These are phyloP conservation scores for Neofusicoccum sp. DNA, from an alignment of 2,329 filamentous ascomycete species.

Conservation along the genomic window DNA sequence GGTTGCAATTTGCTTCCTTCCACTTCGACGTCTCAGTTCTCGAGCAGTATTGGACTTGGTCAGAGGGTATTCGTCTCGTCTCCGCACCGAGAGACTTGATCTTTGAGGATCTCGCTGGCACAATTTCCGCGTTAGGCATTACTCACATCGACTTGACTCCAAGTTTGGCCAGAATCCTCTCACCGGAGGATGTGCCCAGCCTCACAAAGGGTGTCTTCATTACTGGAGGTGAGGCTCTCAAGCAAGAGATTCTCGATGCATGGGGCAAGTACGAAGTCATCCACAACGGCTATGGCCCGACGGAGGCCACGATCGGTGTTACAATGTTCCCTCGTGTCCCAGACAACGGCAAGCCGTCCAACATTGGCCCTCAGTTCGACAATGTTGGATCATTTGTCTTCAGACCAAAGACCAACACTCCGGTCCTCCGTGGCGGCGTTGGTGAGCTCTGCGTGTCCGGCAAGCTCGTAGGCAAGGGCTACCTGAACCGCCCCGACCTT, in stretches of 20 bases:
- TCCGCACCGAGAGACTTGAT: constrained; percentile 80
- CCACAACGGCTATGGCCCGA: constrained; percentile 88
- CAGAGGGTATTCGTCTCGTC: constrained; percentile 79
- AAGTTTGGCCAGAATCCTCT: constrained; percentile 74
- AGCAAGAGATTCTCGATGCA: constrained; percentile 80
- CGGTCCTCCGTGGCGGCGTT: constrained; percentile 73
- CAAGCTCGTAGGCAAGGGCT: constrained; percentile 83
- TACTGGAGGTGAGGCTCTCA: constrained; percentile 83
- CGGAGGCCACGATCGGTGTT: constrained; percentile 88
- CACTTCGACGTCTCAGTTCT: constrained; percentile 93
- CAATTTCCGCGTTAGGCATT: constrained; percentile 70
- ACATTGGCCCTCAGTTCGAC: constrained; percentile 82
- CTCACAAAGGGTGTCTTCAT: constrained; percentile 85
- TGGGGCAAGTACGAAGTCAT: constrained; percentile 82
- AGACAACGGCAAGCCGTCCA: constrained; percentile 73
- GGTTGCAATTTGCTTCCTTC: constrained; percentile 90
- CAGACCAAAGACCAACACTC: constrained; percentile 63
- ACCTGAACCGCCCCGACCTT: constrained; percentile 76
- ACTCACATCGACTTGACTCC: constrained; percentile 93
- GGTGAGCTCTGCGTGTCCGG: constrained; percentile 89
- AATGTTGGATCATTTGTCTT: constrained; percentile 86
- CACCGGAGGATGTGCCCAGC: constrained; percentile 76
- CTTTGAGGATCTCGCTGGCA: constrained; percentile 74
- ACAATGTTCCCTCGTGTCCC: constrained; percentile 87
- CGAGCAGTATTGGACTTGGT: constrained; percentile 96